Percentiles rank a stretch among this genome's conserved stretches.
Evolutionary conservation across 2,329 filamentous ascomycete species (phyloP).

Genomic region (Golovinomyces cichoracearum): DNA sequence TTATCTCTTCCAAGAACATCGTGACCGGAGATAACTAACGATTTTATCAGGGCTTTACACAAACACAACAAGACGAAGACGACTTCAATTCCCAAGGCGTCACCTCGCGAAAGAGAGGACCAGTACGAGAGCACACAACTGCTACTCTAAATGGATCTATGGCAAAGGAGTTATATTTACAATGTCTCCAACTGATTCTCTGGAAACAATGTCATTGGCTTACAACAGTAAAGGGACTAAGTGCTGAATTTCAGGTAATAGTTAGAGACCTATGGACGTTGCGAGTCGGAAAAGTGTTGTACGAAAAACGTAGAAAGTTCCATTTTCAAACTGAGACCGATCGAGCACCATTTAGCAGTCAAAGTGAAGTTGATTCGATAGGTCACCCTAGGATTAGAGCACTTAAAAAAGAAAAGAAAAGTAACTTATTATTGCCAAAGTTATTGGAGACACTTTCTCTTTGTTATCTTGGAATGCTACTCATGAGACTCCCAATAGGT

Average conservation of each 20-base stretch:
- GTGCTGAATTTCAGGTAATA: conserved; percentile 48
- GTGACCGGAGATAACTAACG: conserved; percentile 3
- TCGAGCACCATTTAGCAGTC: conserved; percentile 15
- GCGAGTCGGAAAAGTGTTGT: conserved; percentile 16
- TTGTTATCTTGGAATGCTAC: conserved; percentile 52
- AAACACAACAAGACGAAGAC: conserved; percentile 36
- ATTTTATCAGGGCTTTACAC: conserved; percentile 12
- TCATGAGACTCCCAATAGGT: conserved; percentile 52
- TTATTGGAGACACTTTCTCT: conserved; percentile 51
- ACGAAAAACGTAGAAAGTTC: conserved; percentile 14
- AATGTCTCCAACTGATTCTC: conserved; percentile 61
- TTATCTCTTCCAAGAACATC: not conserved
- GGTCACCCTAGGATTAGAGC: conserved; percentile 14
- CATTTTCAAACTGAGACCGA: conserved; percentile 14
- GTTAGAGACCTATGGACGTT: conserved; percentile 70
- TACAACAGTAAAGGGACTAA: conserved; percentile 37
- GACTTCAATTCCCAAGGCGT: conserved; percentile 36
- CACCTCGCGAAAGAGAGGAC: conserved; percentile 29
- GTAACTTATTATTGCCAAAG: conserved; percentile 25
- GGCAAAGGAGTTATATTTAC: conserved; percentile 55
- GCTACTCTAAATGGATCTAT: conserved; percentile 36
- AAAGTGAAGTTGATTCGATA: conserved; percentile 15
- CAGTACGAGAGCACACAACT: conserved; percentile 30
- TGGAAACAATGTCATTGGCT: conserved; percentile 59
- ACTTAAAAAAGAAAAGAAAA: not conserved